Percentiles rank a stretch among this genome's conserved stretches.
These are phyloP conservation scores for Venturiaceae sp. DNA, from an alignment of 2,329 filamentous ascomycete genomes.

Conservation along the genomic window DNA sequence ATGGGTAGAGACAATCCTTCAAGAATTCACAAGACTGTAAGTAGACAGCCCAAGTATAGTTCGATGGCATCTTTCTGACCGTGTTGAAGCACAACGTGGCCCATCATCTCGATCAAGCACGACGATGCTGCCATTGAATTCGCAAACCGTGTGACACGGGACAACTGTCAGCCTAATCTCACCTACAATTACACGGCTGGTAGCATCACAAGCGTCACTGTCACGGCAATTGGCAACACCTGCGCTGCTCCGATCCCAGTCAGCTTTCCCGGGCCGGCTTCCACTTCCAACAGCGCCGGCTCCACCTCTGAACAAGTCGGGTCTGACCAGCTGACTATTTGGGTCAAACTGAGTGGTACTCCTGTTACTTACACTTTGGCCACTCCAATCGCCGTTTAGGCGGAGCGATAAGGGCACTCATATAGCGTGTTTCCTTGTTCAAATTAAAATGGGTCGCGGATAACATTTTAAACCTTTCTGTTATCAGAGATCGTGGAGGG, in stretches of 20 bases:
- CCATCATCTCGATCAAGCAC: conserved; percentile 3
- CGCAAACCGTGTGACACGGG: conserved; percentile 1
- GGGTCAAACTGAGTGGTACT: not conserved
- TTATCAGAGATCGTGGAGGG: too few species aligned
- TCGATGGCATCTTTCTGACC: conserved; percentile 20
- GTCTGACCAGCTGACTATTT: not conserved
- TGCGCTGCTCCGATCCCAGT: not conserved
- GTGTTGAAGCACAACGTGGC: conserved; percentile 1
- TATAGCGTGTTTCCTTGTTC: too few species aligned
- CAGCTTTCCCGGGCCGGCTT: conserved; percentile 21
- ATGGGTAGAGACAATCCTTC: conserved; percentile 2
- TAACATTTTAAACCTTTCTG: too few species aligned
- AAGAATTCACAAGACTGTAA: conserved; percentile 4
- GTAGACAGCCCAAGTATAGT: not conserved
- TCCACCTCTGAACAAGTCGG: conserved; percentile 1
- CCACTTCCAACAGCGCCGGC: conserved; percentile 28
- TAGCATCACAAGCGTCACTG: not conserved
- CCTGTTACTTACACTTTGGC: not conserved
- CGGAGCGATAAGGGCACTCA: too few species aligned
- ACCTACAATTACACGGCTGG: conserved; percentile 29
- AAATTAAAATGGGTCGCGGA: too few species aligned
- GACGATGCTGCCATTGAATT: conserved; percentile 2
- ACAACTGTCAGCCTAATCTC: conserved; percentile 38
- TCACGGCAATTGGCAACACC: not conserved
- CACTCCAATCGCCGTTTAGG: not conserved